Evolutionary conservation across 2,329 filamentous ascomycete genomes (phyloP).

Genomic region (Sclerotinia glacialis): DNA sequence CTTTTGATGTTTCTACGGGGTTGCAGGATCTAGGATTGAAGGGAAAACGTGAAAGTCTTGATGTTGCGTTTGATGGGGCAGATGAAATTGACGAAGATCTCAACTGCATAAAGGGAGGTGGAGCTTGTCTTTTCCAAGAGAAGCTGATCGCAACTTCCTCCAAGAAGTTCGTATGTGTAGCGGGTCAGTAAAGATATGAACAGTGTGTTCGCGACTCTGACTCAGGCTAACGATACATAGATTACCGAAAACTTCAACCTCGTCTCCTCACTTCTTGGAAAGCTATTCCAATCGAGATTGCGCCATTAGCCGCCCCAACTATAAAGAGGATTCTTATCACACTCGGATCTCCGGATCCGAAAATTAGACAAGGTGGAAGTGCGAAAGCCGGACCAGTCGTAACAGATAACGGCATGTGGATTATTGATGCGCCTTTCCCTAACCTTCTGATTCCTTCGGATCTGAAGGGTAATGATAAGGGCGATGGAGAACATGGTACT

Average conservation of each 20-base stretch:
- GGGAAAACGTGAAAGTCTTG: constrained; percentile 55
- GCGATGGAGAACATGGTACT: constrained; percentile 59
- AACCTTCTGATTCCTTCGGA: constrained; percentile 65
- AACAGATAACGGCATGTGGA: constrained; percentile 83
- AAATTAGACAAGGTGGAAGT: constrained; percentile 68
- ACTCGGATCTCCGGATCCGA: constrained; percentile 70
- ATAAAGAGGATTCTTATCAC: constrained; percentile 70
- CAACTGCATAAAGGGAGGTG: constrained; percentile 97
- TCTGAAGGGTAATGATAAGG: constrained; percentile 44
- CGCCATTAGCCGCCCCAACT: constrained; percentile 75
- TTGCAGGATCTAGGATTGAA: constrained; percentile 39
- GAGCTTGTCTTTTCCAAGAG: constrained; percentile 96
- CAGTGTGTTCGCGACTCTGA: background rate
- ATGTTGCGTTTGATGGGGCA: constrained; percentile 93
- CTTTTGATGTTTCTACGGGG: constrained; percentile 63
- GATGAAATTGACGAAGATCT: constrained; percentile 94
- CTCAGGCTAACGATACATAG: constrained; percentile 44
- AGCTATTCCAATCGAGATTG: constrained; percentile 87
- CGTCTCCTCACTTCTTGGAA: constrained; percentile 77
- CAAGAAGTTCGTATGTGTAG: constrained; percentile 83
- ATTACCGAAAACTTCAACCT: constrained; percentile 84
- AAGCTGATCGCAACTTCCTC: constrained; percentile 87
- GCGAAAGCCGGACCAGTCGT: constrained; percentile 80
- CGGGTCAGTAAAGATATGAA: constrained; percentile 53
- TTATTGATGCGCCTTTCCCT: constrained; percentile 88